Percentiles rank a stretch among this genome's conserved stretches.
These are phyloP conservation scores for Microbotryum lychnidis-dioicae DNA, from an alignment of 1,284 basidiomycete species.

Conservation along the genomic window DNA sequence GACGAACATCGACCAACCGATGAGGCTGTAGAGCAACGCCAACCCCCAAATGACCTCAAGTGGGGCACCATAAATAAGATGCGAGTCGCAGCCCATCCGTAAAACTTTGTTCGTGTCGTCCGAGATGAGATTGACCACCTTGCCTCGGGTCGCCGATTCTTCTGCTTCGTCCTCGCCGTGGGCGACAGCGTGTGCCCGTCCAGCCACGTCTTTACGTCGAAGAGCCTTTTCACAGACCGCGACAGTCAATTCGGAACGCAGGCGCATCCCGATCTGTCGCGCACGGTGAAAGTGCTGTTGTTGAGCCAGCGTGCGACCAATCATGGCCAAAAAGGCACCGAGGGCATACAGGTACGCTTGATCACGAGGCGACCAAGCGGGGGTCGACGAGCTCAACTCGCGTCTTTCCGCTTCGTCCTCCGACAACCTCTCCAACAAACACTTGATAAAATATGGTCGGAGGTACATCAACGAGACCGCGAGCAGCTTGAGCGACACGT, in stretches of 20 bases:
- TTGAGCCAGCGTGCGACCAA: constrained; percentile 41
- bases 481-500: constrained; percentile 58
- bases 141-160: constrained; percentile 31
- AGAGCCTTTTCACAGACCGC: constrained; percentile 38
- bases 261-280: constrained; percentile 36
- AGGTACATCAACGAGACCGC: constrained; percentile 22
- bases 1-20: constrained; percentile 74
- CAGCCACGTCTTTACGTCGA: constrained; percentile 34
- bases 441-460: constrained; percentile 23
- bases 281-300: constrained; percentile 37
- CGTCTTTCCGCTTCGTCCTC: too few species aligned
- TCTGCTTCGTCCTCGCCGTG: not conserved
- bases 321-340: constrained; percentile 38
- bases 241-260: constrained; percentile 35
- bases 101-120: constrained; percentile 38
- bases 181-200: not conserved
- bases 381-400: not conserved
- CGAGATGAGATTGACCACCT: constrained; percentile 36
- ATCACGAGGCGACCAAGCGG: constrained; percentile 40
- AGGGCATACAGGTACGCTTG: constrained; percentile 64
- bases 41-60: constrained; percentile 71
- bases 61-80: constrained; percentile 47
- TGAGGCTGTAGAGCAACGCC: constrained; percentile 69
- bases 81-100: constrained; percentile 35
- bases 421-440: constrained; percentile 17